These are phyloP conservation scores for Xylaria venustula DNA, from an alignment of 495 filamentous ascomycete genomes.

Conservation along the genomic window DNA sequence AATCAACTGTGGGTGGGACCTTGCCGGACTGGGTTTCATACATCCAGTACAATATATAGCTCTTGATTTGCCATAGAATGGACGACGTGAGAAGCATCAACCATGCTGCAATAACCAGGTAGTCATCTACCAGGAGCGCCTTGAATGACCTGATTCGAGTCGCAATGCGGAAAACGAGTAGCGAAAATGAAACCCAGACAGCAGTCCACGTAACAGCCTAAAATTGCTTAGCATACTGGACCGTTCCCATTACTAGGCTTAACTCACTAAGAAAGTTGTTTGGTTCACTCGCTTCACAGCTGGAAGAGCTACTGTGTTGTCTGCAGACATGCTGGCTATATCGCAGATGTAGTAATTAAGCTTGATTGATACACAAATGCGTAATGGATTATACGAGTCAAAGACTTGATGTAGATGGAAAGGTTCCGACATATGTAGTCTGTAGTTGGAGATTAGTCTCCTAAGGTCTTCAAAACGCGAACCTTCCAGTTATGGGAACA, in stretches of 20 bases:
- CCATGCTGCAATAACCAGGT: neutral
- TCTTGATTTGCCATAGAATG: neutral
- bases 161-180: neutral
- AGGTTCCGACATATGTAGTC: no score
- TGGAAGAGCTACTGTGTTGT: neutral
- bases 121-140: neutral
- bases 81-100: neutral
- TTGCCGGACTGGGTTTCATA: neutral
- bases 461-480: no score
- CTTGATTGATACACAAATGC: neutral
- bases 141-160: neutral
- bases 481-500: no score
- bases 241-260: neutral
- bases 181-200: neutral
- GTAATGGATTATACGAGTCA: no score
- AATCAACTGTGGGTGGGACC: neutral
- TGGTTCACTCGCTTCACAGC: neutral
- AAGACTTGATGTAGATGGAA: no score
- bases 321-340: neutral
- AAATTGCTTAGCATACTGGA: neutral
- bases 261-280: neutral
- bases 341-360: neutral
- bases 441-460: no score
- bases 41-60: neutral
- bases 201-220: neutral